Base-by-base conservation (phyloP, 2,329 filamentous ascomycete genomes). In the Ophiostoma australiae region DNA sequence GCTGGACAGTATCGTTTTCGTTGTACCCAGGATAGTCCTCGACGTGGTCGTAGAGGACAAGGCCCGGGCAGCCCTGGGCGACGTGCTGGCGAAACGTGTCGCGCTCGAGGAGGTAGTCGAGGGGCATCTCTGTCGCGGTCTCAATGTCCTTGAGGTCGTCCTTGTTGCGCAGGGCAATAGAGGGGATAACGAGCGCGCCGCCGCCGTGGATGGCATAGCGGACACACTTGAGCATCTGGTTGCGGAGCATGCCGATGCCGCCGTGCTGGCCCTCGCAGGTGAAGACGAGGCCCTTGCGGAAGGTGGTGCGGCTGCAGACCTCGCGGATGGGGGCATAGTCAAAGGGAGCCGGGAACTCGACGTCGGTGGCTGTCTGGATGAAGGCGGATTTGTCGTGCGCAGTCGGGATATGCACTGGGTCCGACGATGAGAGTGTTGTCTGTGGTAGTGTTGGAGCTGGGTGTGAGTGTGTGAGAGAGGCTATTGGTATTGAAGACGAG, bases 181-280 rank as follows among this genome's bases (percentile, higher is more conserved):
- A 78, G 2, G 80, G 80, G 1, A 81, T 55, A 2, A 81, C 80
- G 0, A 81, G 58, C 0, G 77, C 77, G 48, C 74, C 80, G 7
- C 80, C 80, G 37, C 76, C 80, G 67, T 77, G 75, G 63, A 81
- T 81, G 4, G 80, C 78, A 69, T 80, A 82, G 23, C 80, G 77
- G 5, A 81, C 76, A 73, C 80, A 82, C 68, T 80, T 81, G 3
- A 82, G 74, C 27, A 82, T 80, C 73, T 80, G 79, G 71, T 81
- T 80, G 37, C 80, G 77, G 52, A 81, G 74, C 77, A 81, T 80
- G 55, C 78, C 80, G 67, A 81, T 76, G 35, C 80, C 80, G 48
- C 80, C 80, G 41, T 78, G 77, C 70, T 80, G 79, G 6, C 78
- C 79, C 67, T 81, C 79, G 74, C 80, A 81, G 39, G 75, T 80